These are phyloP conservation scores for Boechera divaricarpa DNA, from an alignment of 345 rosid species.

Conservation along the genomic window DNA sequence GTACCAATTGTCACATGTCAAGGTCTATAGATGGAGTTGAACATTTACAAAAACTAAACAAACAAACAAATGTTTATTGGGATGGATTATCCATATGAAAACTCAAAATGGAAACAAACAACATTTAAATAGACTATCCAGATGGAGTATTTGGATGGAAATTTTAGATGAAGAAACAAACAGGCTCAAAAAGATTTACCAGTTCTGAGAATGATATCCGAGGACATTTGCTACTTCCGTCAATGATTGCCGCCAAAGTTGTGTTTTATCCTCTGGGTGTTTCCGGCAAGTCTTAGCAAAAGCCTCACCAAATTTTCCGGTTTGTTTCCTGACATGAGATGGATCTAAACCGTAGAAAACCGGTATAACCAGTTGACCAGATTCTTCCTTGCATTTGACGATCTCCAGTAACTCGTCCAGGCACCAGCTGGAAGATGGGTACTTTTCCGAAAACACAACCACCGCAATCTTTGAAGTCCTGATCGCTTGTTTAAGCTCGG, in stretches of 20 bases:
- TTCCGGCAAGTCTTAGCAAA: neutral
- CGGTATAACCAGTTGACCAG: neutral
- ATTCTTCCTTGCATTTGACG: constrained; percentile 3
- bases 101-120: too few species aligned
- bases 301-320: neutral
- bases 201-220: constrained; percentile 5
- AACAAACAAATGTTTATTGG: too few species aligned
- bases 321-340: constrained; percentile 18
- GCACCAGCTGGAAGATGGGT: constrained; percentile 25
- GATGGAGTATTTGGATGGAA: too few species aligned
- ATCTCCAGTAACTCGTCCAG: constrained; percentile 18
- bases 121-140: too few species aligned
- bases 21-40: neutral
- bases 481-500: neutral
- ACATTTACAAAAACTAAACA: too few species aligned
- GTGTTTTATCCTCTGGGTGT: neutral
- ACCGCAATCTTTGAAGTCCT: neutral
- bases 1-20: neutral
- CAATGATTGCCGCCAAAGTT: neutral
- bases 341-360: constrained; percentile 25
- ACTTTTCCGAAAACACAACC: neutral
- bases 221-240: neutral
- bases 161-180: too few species aligned
- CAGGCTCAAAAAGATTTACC: neutral
- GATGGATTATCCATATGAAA: too few species aligned